Evolutionary conservation across 257 asterid genomes (phyloP).

Genomic region (Nicotiana benthamiana): DNA sequence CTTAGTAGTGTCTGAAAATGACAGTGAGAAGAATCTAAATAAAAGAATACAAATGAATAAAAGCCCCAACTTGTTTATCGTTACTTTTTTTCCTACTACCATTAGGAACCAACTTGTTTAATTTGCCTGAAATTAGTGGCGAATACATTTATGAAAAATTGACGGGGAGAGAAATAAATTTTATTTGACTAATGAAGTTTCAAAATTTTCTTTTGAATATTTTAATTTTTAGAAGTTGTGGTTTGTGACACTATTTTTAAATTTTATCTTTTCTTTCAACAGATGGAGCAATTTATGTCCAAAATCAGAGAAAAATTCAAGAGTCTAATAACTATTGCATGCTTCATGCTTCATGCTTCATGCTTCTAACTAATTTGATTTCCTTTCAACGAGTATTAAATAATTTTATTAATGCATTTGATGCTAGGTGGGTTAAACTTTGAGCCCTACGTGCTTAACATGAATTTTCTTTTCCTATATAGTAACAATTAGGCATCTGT

Average conservation of each 20-base stretch:
- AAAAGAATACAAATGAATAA: not conserved
- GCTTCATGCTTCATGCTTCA: not conserved
- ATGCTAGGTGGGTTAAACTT: not conserved
- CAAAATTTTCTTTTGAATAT: not conserved
- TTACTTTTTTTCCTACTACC: not conserved
- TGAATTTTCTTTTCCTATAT: not conserved
- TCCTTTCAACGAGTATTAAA: not conserved
- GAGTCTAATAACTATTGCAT: not conserved
- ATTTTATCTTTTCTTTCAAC: not conserved
- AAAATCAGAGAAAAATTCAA: no score
- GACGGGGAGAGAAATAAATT: not conserved
- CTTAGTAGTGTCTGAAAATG: not conserved
- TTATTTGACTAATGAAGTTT: not conserved
- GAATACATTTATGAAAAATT: not conserved
- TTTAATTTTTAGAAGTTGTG: not conserved
- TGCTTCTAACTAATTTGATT: not conserved
- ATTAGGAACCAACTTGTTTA: not conserved
- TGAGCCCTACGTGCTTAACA: not conserved
- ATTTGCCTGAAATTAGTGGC: not conserved
- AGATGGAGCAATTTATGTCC: not conserved
- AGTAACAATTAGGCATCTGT: not conserved
- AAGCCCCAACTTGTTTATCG: not conserved
- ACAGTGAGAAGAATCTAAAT: not conserved
- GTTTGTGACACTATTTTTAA: not conserved
- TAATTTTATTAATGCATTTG: not conserved